Evolutionary conservation across 1,284 basidiomycete genomes (phyloP), one percentile per base, ranked within the genome.

Genomic region (Tetrapyrgos nigripes): DNA sequence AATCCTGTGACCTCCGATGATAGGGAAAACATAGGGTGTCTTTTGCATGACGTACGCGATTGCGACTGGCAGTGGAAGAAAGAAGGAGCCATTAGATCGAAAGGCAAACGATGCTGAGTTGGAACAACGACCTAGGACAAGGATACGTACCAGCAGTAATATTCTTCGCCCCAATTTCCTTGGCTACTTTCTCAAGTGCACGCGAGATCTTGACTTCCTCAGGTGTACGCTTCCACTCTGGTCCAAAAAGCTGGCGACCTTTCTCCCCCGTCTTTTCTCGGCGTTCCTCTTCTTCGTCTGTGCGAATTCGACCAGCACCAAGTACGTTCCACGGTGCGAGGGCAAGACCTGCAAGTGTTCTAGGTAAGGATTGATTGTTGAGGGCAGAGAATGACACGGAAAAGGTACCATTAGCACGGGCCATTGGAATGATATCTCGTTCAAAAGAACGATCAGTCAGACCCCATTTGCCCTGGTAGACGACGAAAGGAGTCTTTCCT

Each of bases 351-450:
- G n/a, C 13, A 8, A 14, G 14, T 8, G 26, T 21, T 24, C 19
- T 17, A 13, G 17, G 3, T 11, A 14, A 13, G 33, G 23, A 9
- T 23, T 5, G 14, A 6, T n/a, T n/a, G 17, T 28, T 24, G n/a
- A 21, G 11, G 17, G 28, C 13, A 2, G 9, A 1, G 10, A 54
- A 6, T 31, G 1, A 26, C 45, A 17, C n/a, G n/a, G n/a, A 28
- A 43, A 21, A 14, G 11, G 64, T 65, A 65, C 83, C 83, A 62
- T 80, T 72, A n/a, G 70, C 64, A 13, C 78, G 75, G 3, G 76
- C 77, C 83, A 85, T 84, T 1, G 83, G 82, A 44, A 85, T 78
- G 58, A 84, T 83, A 4, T 83, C 83, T 10, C 82, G 72, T 70
- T 85, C 84, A 57, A 85, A 80, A 29, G 78, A 76, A 31, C 83